Conservation (phyloP, 2,329 filamentous ascomycete genomes). For the Shiraia sp. region DNA sequence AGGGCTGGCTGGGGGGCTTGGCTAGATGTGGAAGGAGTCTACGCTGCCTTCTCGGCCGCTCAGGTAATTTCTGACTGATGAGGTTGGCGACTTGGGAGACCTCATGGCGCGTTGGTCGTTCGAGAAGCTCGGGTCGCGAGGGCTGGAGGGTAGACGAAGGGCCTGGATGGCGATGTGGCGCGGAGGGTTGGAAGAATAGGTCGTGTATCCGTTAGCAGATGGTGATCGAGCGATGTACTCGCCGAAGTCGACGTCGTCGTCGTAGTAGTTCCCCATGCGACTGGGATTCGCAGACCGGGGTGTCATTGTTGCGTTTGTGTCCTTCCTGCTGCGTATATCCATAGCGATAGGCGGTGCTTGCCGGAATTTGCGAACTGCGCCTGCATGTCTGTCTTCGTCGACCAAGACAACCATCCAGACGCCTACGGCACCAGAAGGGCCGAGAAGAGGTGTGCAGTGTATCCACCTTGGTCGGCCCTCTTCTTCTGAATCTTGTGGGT, state of each 20-base stretch:
- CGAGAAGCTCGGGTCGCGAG: conserved; percentile 3
- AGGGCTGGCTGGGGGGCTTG: too few species aligned
- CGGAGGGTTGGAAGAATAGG: conserved; percentile 3
- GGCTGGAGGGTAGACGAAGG: conserved; percentile 11
- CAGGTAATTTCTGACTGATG: conserved; percentile 6
- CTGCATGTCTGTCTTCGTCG: conserved; percentile 53
- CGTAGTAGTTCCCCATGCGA: conserved; percentile 7
- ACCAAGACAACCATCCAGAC: conserved; percentile 80
- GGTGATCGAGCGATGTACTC: conserved; percentile 1
- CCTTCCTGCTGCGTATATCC: conserved; percentile 24
- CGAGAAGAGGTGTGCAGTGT: conserved; percentile 74
- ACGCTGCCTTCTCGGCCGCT: conserved; percentile 10
- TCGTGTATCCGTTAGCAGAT: conserved; percentile 1
- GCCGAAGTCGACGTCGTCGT: conserved; percentile 9
- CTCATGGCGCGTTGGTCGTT: conserved; percentile 14
- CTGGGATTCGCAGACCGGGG: background rate
- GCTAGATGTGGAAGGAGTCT: conserved; percentile 20
- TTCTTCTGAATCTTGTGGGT: conserved; percentile 51
- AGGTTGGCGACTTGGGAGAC: conserved; percentile 10
- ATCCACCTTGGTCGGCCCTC: conserved; percentile 72
- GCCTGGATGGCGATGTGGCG: conserved; percentile 11
- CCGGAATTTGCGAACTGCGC: conserved; percentile 30
- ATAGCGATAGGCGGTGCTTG: conserved; percentile 35
- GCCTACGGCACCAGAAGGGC: conserved; percentile 68
- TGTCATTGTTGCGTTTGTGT: too few species aligned